Evolutionary conservation across 805 yeast genomes (phyloP), one percentile per base, ranked within the genome.

Genomic region (Metschnikowia gruessii): DNA sequence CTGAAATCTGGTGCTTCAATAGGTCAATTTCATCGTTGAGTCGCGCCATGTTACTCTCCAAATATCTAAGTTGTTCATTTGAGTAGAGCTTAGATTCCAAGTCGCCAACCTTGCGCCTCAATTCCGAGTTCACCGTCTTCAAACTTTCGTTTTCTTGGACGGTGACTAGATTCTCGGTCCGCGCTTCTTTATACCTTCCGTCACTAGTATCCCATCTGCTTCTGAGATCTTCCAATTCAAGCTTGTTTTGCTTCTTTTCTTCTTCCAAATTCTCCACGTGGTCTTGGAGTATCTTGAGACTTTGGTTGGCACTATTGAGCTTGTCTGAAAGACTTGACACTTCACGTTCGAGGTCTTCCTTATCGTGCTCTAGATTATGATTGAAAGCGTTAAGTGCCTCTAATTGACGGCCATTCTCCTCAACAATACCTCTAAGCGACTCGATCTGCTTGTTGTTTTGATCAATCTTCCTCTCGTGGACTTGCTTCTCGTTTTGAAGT

Each of bases 61-160:
- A 85, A 49, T 76, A 80, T 51, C 74, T 77, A 52, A 79, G 74
- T 55, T 82, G 84, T 33, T 76, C 75, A 22, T 75, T 69, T 46
- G 74, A 72, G 42, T 73, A 71, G 18, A 79, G 62, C 48, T 78
- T 76, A 1, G 65, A 68, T 53, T 82, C 82, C 22, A 79, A 57
- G 5, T 66, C 70, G 24, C 68, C 61, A 10, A 79, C 66, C 53
- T 79, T 77, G 13, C 49, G 46, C 43, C 67, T 72, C 51, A 85
- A 63, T 40, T 81, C 80, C 30, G 65, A 64, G 55, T 83, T 81
- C 49, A 73, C 75, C 50, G 74, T 82, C 22, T 76, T 78, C 36
- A 85, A 59, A 1, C 85, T 76, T 56, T 81, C 82, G 56, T 83
- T 85, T 58, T 86, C 94, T 61, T 86, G 88, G 19, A 71, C 65